A percentile compares a stretch with the other conserved stretches of the same genome.
Conservation (phyloP, 208 protist species). For the Acanthamoeba healyi region DNA sequence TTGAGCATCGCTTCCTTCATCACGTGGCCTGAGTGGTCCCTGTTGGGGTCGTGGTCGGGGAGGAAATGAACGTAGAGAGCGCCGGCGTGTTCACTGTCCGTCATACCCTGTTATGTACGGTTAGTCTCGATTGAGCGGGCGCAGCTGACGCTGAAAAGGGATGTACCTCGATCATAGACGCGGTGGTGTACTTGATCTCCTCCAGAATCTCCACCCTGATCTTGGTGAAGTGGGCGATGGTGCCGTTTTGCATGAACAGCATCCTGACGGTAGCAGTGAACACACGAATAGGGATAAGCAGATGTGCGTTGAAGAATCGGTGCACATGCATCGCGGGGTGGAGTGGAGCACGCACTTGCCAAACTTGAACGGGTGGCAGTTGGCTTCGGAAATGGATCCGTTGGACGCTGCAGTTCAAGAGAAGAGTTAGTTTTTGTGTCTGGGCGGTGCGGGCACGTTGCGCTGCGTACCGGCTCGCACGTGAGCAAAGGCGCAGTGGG, state of each 20-base stretch:
- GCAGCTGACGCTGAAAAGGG: constrained; percentile 36
- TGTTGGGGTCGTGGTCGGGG: neutral
- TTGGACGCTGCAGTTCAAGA: neutral
- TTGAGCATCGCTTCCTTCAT: constrained; percentile 18
- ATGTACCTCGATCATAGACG: too few relatives aligned
- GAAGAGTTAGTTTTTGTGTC: too few relatives aligned
- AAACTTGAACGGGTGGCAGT: constrained; percentile 58
- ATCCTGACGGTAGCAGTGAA: neutral
- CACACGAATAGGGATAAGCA: neutral
- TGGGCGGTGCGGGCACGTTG: neutral
- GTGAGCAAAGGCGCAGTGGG: constrained; percentile 57
- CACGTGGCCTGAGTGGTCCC: constrained; percentile 6
- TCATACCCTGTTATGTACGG: too few relatives aligned
- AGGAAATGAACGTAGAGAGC: constrained; percentile 37
- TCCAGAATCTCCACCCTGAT: constrained; percentile 24
- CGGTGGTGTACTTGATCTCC: constrained; percentile 1
- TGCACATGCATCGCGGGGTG: too few relatives aligned
- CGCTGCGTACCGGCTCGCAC: constrained; percentile 14
- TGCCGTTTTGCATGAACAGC: constrained; percentile 65
- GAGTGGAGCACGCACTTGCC: too few relatives aligned
- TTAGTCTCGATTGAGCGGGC: too few relatives aligned
- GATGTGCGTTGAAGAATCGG: too few relatives aligned
- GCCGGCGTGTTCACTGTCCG: constrained; percentile 24
- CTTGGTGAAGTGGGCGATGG: constrained; percentile 34
- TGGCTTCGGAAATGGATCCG: neutral